phyloP scores from a whole-genome alignment of 2,329 filamentous ascomycete genomes.

The Metarhizium robertsii region DNA sequence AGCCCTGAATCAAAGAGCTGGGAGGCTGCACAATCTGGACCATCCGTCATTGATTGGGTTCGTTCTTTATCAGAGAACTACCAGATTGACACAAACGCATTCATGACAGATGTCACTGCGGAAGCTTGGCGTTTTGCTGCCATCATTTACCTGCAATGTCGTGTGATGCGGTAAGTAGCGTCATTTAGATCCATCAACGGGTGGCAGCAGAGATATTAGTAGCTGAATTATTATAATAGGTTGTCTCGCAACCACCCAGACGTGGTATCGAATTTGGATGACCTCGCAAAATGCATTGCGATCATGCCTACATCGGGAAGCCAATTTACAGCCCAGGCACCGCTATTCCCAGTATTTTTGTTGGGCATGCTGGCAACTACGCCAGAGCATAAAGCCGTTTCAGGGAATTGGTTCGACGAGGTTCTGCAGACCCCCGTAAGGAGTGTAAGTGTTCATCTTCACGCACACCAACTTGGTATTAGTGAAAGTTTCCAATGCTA shows the following conservation, averaged over 20 bases:
- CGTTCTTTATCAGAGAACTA: slow-evolving; percentile 13
- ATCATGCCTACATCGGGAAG: slow-evolving; percentile 32
- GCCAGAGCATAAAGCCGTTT: slow-evolving; percentile 18
- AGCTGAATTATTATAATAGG: slow-evolving; percentile 12
- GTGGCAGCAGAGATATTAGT: background rate
- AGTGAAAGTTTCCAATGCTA: background rate
- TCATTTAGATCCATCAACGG: background rate
- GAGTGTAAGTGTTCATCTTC: slow-evolving; percentile 24
- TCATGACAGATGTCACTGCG: slow-evolving; percentile 31
- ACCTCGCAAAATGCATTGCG: slow-evolving; percentile 26
- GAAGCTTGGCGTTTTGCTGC: slow-evolving; percentile 31
- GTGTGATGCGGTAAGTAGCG: slow-evolving; percentile 23
- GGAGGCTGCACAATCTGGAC: slow-evolving; percentile 9
- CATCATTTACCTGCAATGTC: slow-evolving; percentile 29
- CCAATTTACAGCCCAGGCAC: slow-evolving; percentile 32
- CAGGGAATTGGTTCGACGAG: slow-evolving; percentile 25
- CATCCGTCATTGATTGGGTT: slow-evolving; percentile 21
- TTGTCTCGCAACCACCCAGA: slow-evolving; percentile 27
- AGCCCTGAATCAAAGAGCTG: slow-evolving; percentile 19
- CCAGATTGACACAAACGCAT: slow-evolving; percentile 16
- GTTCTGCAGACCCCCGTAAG: slow-evolving; percentile 27
- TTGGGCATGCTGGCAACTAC: slow-evolving; percentile 25
- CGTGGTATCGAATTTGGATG: slow-evolving; percentile 20
- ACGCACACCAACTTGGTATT: slow-evolving; percentile 10
- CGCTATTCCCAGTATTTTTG: slow-evolving; percentile 31